Base-by-base conservation (phyloP, 306 rosid genomes). In the Dryas alaskensis region DNA sequence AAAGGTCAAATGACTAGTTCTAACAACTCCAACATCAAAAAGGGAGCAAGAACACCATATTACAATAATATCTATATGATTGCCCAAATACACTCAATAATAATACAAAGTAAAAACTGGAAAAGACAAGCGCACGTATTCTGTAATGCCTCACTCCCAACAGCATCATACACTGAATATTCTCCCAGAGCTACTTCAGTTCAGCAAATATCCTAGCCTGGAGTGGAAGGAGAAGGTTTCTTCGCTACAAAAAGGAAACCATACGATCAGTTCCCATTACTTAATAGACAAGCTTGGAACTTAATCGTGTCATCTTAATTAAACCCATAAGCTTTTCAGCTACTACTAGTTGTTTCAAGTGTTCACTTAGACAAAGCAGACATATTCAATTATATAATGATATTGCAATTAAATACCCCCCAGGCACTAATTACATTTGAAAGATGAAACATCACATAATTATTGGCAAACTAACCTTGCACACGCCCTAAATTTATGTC, bases 391-490 rank as follows among this genome's bases (percentile, higher is more conserved):
- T 10, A 10, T 10, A 7, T n/a, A 14, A 7, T 25, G 63, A 44
- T 70, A 44, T 43, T 55, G 40, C 43, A 55, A n/a, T n/a, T 53
- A 37, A 53, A n/a, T 46, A 31, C 53, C 0, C 7, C 0, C 8
- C 48, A 27, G 48, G 59, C 2, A 49, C 10, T 7, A 45, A 0
- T 17, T 54, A 10, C n/a, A 73, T 11, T 10, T 12, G 12, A 61
- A 61, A 31, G 31, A 59, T 3, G 3, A 6, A 7, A 46, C 8
- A 19, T 50, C 60, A 49, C 17, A 7, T 8, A 49, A 22, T 44
- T 10, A 39, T 4, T 19, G 67, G 76, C 39, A 57, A 67, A 60
- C 86, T 69, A 53, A 89, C 92, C 92, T 80, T 47, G 65, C 46
- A 46, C 54, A 40, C 53, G 46, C 78, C 59, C 83, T 79, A 83